Conservation (phyloP, 805 yeast species). For the Spathaspora boniae region DNA sequence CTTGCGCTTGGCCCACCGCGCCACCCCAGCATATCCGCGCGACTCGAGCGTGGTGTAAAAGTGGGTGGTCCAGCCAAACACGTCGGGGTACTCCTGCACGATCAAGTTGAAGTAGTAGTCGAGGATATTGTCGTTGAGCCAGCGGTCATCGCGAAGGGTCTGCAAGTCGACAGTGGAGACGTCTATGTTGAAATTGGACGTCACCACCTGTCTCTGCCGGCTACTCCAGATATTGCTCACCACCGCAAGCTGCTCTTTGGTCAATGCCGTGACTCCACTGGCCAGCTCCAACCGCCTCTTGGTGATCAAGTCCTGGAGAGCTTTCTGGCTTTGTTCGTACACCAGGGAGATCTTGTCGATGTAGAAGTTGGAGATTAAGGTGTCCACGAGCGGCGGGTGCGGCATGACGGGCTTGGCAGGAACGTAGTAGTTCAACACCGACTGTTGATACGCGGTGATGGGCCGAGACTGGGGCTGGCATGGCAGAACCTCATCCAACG, state of each 20-base stretch:
- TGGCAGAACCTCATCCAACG: no score
- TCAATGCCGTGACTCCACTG: conserved; percentile 11
- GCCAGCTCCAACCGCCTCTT: conserved; percentile 12
- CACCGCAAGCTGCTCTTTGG: conserved; percentile 9
- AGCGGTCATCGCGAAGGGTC: conserved; percentile 64
- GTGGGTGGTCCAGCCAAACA: conserved; percentile 82
- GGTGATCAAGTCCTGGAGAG: conserved; percentile 12
- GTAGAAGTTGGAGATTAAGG: conserved; percentile 11
- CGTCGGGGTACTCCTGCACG: conserved; percentile 37
- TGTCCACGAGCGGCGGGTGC: conserved; percentile 9
- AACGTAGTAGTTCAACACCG: conserved; percentile 10
- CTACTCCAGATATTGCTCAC: conserved; percentile 13
- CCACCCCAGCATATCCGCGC: conserved; percentile 63
- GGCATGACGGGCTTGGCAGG: conserved; percentile 10
- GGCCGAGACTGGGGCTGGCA: no score
- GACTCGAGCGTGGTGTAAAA: conserved; percentile 70
- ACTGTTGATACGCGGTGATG: conserved; percentile 7
- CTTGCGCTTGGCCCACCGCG: conserved; percentile 25
- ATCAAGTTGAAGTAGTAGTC: conserved; percentile 70
- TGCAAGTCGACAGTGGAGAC: conserved; percentile 62
- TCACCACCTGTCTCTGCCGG: conserved; percentile 9
- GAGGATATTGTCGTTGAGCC: conserved; percentile 91
- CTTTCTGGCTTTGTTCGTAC: conserved; percentile 10
- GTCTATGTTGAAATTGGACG: conserved; percentile 43
- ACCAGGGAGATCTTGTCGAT: conserved; percentile 11